These are phyloP conservation scores for Phytopythium ostracodes DNA, from an alignment of 352 stramenopile genomes.

Conservation along the genomic window DNA sequence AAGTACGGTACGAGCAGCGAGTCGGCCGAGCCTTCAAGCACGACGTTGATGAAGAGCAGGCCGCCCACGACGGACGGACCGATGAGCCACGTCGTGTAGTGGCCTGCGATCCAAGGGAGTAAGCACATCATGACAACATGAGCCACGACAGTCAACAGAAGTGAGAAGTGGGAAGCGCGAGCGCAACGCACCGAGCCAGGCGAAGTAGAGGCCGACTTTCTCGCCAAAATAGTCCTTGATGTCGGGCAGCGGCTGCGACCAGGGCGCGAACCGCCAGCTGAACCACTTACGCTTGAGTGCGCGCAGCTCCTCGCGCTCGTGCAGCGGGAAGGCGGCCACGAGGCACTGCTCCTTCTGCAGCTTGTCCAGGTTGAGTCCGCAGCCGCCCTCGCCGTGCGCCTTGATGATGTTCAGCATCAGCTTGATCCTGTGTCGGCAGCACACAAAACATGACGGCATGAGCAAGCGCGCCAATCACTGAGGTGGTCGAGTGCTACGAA, in stretches of 20 bases:
- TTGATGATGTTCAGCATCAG: slow-evolving; percentile 72
- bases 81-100: slow-evolving; percentile 95
- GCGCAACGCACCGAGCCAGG: slow-evolving; percentile 84
- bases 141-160: not conserved
- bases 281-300: slow-evolving; percentile 59
- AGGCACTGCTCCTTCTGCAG: slow-evolving; percentile 55
- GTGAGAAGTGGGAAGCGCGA: too few species aligned
- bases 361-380: slow-evolving; percentile 47
- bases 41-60: slow-evolving; percentile 84
- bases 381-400: slow-evolving; percentile 50
- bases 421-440: slow-evolving; percentile 55
- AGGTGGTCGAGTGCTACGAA: slow-evolving; percentile 11
- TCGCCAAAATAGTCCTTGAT: slow-evolving; percentile 85
- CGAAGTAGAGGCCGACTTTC: slow-evolving; percentile 97
- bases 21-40: slow-evolving; percentile 51
- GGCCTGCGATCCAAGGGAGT: slow-evolving; percentile 24
- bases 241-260: slow-evolving; percentile 43
- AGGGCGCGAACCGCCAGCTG: slow-evolving; percentile 53
- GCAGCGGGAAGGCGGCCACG: slow-evolving; percentile 54
- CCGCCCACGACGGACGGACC: slow-evolving; percentile 87
- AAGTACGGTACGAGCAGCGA: slow-evolving; percentile 64
- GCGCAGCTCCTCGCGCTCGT: slow-evolving; percentile 45
- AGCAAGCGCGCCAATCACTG: too few species aligned
- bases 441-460: too few species aligned
- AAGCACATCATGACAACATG: not conserved